These are phyloP conservation scores for Plectosphaerella cucumerina DNA, from an alignment of 2,329 filamentous ascomycete species.

Conservation along the genomic window DNA sequence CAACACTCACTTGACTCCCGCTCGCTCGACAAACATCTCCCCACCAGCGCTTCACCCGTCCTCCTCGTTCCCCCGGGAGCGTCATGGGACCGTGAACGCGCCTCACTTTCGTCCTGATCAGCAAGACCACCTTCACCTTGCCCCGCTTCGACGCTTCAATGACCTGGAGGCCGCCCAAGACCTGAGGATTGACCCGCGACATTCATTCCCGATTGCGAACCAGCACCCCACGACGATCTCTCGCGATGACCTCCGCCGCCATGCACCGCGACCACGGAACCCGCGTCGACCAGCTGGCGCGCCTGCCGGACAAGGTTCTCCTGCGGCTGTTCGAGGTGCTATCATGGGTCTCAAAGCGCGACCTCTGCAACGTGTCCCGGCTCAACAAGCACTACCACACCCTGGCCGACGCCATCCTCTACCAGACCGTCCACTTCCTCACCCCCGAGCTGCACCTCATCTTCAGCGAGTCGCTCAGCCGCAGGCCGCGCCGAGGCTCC, in stretches of 20 bases:
- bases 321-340: conserved; percentile 33
- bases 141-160: no score
- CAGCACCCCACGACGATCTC: background rate
- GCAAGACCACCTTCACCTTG: no score
- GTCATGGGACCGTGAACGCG: no score
- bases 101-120: no score
- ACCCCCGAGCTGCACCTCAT: conserved; percentile 42
- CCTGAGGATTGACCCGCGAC: no score
- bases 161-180: no score
- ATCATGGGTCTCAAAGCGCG: conserved; percentile 24
- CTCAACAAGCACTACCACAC: conserved; percentile 37
- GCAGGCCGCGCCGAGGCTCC: conserved; percentile 41
- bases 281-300: background rate
- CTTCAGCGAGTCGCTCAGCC: conserved; percentile 42
- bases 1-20: no score
- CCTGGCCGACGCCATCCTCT: conserved; percentile 41
- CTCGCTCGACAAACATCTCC: no score
- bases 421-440: conserved; percentile 41
- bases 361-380: conserved; percentile 38
- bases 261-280: background rate
- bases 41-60: no score
- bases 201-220: no score
- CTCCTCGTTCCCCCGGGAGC: no score
- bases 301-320: conserved; percentile 34
- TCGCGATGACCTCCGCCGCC: background rate